Evolutionary conservation across 176 grass and related monocot species (phyloP), one percentile per base, ranked within the genome.

Genomic region (Juncus inflexus): DNA sequence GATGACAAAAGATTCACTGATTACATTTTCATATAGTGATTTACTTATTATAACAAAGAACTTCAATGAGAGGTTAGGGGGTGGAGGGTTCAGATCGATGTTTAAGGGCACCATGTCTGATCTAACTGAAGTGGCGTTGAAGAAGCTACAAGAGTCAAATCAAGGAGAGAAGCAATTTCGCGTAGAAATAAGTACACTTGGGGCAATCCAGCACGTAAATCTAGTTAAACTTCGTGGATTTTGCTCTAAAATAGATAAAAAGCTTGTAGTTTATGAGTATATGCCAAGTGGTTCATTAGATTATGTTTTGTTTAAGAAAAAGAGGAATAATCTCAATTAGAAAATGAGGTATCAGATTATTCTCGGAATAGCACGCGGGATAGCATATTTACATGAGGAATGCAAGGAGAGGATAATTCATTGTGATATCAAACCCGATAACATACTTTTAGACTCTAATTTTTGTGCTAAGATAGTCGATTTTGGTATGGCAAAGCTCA

Each of bases 371-470:
- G 63, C 69, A 15, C 72, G 54, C 61, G 58, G 78, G 39, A 35
- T 82, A 62, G 35, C 13, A 13, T 82, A 82, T 73, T 79, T 75
- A 43, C 69, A 86, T 54, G 74, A 78, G 47, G 15, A 74, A 68
- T 86, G 74, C 50, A 41, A n/a, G 8, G 50, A 75, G 1, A 35
- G 56, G 63, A 86, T 86, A 7, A 81, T 78, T 40, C 69, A 86
- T 36, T 81, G 74, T 35, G 74, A 78, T 15, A 52, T 81, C 14
- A 86, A 86, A 38, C 68, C 83, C 2, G 74, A 81, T 35, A 86
- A 86, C 64, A 50, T 81, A 68, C 69, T 86, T 59, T 9, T 81
- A 6, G 63, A 78, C 15, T 42, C 0, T 4, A 9, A 64, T 6
- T 74, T 81, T 7, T 45, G 10, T 19, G 39, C 74, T 13, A 74